A percentile compares a stretch with the other conserved stretches of the same genome.
Evolutionary conservation across 108 stramenopile genomes (phyloP).

Genomic region (Nitzschia sp.): DNA sequence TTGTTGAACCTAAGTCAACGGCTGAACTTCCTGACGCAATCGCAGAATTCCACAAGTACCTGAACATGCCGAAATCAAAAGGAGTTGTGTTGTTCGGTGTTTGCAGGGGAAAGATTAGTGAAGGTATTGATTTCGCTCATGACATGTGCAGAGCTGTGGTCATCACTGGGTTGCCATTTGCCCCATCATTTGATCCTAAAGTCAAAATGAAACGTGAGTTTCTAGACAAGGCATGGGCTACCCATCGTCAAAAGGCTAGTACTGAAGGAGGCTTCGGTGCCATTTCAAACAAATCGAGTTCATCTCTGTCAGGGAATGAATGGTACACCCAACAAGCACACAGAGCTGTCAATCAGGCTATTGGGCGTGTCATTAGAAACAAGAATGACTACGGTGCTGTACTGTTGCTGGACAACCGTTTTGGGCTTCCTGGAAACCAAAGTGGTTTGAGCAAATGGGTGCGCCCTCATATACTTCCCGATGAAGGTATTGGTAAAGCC

Average conservation of each 20-base stretch:
- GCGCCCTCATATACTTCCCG: conserved; percentile 66
- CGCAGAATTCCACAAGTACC: conserved; percentile 81
- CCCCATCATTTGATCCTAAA: conserved; percentile 91
- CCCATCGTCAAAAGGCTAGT: conserved; percentile 40
- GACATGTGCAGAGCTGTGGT: conserved; percentile 92
- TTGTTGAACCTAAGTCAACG: conserved; percentile 80
- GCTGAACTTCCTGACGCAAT: conserved; percentile 84
- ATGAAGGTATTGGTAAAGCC: conserved; percentile 68
- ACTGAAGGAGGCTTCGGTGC: conserved; percentile 79
- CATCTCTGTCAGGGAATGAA: conserved; percentile 76
- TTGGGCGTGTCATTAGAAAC: conserved; percentile 98
- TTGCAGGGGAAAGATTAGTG: conserved; percentile 90
- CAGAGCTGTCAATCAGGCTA: conserved; percentile 97
- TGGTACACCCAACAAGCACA: conserved; percentile 98
- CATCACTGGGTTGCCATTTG: conserved; percentile 96
- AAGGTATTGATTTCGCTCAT: conserved; percentile 94
- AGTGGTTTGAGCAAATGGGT: conserved; percentile 84
- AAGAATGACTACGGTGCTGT: conserved; percentile 94
- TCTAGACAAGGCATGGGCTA: conserved; percentile 73
- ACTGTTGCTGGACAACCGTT: conserved; percentile 91
- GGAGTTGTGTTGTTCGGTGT: conserved; percentile 94
- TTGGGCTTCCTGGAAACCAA: conserved; percentile 68
- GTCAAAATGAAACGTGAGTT: conserved; percentile 92
- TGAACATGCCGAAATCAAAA: conserved; percentile 60
- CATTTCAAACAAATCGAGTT: conserved; percentile 1